Base-by-base conservation (phyloP, 2,329 filamentous ascomycete species). In the Plenodomus biglobosus region DNA sequence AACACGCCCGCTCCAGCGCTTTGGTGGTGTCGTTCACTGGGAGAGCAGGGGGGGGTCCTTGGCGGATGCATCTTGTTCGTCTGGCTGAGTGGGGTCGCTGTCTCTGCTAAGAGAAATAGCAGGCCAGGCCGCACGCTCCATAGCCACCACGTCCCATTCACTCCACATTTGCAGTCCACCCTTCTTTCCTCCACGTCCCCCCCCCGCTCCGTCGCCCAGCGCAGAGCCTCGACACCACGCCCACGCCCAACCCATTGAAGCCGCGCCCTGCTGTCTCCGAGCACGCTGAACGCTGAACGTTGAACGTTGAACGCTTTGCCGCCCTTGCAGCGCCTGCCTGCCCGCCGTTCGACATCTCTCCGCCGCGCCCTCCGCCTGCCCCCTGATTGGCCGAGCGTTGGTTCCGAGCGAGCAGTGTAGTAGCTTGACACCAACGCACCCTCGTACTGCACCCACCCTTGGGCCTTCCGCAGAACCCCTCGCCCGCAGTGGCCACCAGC, bases 31-130 rank as follows among this genome's bases (percentile, higher is more conserved):
- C 56, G 58, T 62, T 56, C 53, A 47, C 44, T 34, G 39, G 49
- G 56, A 64, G 60, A 55, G 60, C 52, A 52, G 52, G 52, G 52
- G 52, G 52, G 44, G 46, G 46, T 37, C 52, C 57, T 59, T 55
- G 58, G 58, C 56, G 44, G 55, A 56, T 58, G 58, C 57, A 58
- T 56, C 55, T 58, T 63, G 59, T 46, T 50, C 21, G 47, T 48
- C 52, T 38, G 17, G 52, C 59, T 56, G 58, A 51, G 59, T 62
- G 56, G 50, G 53, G 52, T 44, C 53, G 49, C 38, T 44, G 35
- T 20, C 18, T 17, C 4, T 53, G 55, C 52, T 56, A 63, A 61
- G 58, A 62, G 58, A 65, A 64, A 64, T 62, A 64, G 44, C 41
- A 47, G 40, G 45, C 46, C 41, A 47, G 40, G 45, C 55, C 52